These are phyloP conservation scores for Aspergillus phoenicis DNA, from an alignment of 2,329 filamentous ascomycete genomes.

Conservation along the genomic window DNA sequence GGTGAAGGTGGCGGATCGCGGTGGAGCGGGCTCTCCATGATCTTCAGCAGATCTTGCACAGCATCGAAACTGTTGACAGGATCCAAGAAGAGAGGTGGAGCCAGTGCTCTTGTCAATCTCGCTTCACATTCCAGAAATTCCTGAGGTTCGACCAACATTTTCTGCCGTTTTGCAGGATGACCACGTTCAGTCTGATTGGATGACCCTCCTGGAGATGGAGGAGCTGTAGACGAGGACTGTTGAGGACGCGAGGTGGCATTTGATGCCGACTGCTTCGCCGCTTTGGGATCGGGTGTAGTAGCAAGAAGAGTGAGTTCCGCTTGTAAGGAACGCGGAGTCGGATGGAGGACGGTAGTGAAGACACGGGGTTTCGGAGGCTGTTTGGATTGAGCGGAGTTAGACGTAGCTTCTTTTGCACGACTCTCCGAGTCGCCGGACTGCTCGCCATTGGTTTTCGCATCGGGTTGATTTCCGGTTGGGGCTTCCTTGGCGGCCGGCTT, in stretches of 20 bases:
- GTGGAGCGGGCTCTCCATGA: slow-evolving; percentile 75
- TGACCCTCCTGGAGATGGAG: slow-evolving; percentile 69
- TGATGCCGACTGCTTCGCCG: slow-evolving; percentile 49
- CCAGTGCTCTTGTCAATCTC: slow-evolving; percentile 71
- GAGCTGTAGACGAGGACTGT: slow-evolving; percentile 47
- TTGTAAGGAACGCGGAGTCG: slow-evolving; percentile 74
- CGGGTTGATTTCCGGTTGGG: slow-evolving; percentile 25
- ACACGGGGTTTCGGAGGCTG: slow-evolving; percentile 58
- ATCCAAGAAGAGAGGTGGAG: slow-evolving; percentile 74
- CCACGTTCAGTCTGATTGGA: slow-evolving; percentile 61
- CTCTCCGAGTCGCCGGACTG: slow-evolving; percentile 57
- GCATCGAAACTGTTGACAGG: slow-evolving; percentile 71
- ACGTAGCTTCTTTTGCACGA: slow-evolving; percentile 57
- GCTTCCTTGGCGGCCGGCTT: slow-evolving; percentile 31
- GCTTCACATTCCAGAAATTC: slow-evolving; percentile 76
- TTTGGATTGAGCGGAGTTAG: slow-evolving; percentile 54
- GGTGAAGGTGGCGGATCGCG: slow-evolving; percentile 75
- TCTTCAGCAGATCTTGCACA: slow-evolving; percentile 70
- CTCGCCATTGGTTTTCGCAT: slow-evolving; percentile 25
- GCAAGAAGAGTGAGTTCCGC: slow-evolving; percentile 76
- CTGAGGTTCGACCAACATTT: slow-evolving; percentile 75
- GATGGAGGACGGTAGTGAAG: slow-evolving; percentile 79
- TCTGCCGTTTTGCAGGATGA: slow-evolving; percentile 65
- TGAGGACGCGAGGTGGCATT: slow-evolving; percentile 44
- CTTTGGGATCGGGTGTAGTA: slow-evolving; percentile 64